A percentile compares a stretch with the other conserved stretches of the same genome.
phyloP scores from a whole-genome alignment of 2,329 filamentous ascomycete genomes.

The Sporothrix protearum region DNA sequence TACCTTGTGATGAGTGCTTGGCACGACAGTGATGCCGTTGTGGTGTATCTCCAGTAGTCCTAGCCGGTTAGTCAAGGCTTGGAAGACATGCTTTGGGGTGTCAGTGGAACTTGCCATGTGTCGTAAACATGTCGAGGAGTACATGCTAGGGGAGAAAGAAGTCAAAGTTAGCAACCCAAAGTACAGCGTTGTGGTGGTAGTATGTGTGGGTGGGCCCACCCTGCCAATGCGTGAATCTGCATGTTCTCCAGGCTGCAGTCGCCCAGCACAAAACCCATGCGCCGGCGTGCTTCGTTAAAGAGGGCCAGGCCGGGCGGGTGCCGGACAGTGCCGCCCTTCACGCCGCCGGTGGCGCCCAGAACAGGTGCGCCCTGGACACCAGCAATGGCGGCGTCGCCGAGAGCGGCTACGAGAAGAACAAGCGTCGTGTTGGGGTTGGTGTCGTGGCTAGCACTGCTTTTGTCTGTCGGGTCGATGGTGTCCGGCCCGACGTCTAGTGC shows the following conservation, averaged over 20 bases:
- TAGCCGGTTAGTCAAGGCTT: conserved; percentile 31
- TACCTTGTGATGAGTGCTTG: conserved; percentile 55
- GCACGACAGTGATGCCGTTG: conserved; percentile 54
- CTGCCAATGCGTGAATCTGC: conserved; percentile 55
- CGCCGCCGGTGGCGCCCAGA: conserved; percentile 47
- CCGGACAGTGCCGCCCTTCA: conserved; percentile 49
- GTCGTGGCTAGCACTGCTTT: conserved; percentile 44
- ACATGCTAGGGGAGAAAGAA: conserved; percentile 41
- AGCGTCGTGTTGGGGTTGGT: conserved; percentile 50
- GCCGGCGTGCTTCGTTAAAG: conserved; percentile 59
- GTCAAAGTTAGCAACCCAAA: conserved; percentile 1
- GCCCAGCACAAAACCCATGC: conserved; percentile 56
- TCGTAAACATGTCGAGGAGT: conserved; percentile 51
- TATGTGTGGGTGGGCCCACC: conserved; percentile 38
- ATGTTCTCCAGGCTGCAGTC: conserved; percentile 57
- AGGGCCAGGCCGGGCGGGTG: conserved; percentile 55
- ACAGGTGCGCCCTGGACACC: conserved; percentile 47
- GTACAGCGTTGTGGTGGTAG: too few species aligned
- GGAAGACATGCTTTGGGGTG: background rate
- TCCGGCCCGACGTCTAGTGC: conserved; percentile 36
- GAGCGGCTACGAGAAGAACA: conserved; percentile 54
- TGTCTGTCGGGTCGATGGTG: background rate
- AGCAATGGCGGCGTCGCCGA: conserved; percentile 57
- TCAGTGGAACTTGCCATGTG: conserved; percentile 41
- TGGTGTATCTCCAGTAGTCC: conserved; percentile 59